Conservation (phyloP, 208 protist genomes). For the Crithidia brevicula region DNA sequence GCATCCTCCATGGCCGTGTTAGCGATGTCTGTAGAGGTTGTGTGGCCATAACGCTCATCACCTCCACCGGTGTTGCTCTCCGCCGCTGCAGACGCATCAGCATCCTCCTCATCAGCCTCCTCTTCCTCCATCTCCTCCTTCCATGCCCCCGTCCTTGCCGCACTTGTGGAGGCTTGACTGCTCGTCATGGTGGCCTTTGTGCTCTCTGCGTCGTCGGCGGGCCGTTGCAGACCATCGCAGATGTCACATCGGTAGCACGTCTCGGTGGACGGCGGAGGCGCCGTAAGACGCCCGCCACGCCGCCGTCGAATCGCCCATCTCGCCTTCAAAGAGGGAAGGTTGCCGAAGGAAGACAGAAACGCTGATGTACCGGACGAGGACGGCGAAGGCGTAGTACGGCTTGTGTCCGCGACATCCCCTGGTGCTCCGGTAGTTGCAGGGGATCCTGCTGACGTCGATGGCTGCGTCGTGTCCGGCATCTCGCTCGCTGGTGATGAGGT, state of each 20-base stretch:
- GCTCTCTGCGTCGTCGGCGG: not conserved
- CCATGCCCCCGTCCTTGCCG: not conserved
- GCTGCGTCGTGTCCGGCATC: not conserved
- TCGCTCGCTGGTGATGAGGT: not conserved
- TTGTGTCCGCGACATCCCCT: not conserved
- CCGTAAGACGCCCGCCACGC: slow-evolving; percentile 2
- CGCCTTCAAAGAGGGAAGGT: slow-evolving; percentile 24
- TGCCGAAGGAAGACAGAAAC: slow-evolving; percentile 26
- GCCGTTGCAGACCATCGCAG: slow-evolving; percentile 47
- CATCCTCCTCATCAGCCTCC: slow-evolving; percentile 37
- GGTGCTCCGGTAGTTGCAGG: not conserved
- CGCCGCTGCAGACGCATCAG: slow-evolving; percentile 6
- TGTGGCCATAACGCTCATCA: slow-evolving; percentile 25
- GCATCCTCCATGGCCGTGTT: slow-evolving; percentile 68
- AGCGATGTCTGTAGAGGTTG: slow-evolving; percentile 57
- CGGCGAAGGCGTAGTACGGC: not conserved
- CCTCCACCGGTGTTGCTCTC: not conserved
- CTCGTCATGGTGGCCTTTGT: not conserved
- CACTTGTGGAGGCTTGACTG: not conserved
- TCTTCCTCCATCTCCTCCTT: slow-evolving; percentile 22
- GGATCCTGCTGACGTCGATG: too few species aligned
- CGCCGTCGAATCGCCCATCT: slow-evolving; percentile 31
- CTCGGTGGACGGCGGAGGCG: slow-evolving; percentile 5
- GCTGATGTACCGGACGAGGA: not conserved
- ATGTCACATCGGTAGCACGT: slow-evolving; percentile 72